These are phyloP conservation scores for Calycina herbarum DNA, from an alignment of 2,329 filamentous ascomycete species.

Conservation along the genomic window DNA sequence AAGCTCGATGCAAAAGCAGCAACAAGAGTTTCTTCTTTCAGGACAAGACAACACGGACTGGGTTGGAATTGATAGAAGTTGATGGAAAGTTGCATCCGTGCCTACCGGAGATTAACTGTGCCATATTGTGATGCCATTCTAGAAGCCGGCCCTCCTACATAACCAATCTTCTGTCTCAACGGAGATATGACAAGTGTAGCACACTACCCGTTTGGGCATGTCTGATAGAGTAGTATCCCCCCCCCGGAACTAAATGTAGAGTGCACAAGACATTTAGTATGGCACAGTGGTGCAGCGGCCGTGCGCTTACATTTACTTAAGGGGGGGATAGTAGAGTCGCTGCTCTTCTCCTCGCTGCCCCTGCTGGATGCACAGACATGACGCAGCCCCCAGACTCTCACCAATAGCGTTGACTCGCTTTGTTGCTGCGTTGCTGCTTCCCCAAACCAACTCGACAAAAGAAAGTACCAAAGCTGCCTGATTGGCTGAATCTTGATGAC, in stretches of 20 bases:
- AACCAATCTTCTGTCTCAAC: background rate
- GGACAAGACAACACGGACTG: too few species aligned
- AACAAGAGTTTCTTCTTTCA: background rate
- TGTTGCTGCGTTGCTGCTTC: background rate
- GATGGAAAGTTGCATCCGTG: background rate
- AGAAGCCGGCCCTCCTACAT: background rate
- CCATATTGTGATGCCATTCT: background rate
- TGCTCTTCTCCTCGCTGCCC: background rate
- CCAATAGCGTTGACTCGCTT: conserved; percentile 3
- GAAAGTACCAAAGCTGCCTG: background rate
- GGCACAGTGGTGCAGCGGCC: too few species aligned
- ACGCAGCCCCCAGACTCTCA: conserved; percentile 6
- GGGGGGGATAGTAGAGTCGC: background rate
- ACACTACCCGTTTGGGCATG: background rate
- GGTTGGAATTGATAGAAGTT: background rate
- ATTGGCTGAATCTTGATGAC: conserved; percentile 5
- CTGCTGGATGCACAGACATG: background rate
- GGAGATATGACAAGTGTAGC: background rate
- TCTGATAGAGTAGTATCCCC: background rate
- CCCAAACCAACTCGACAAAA: conserved; percentile 1
- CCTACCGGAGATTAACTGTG: background rate
- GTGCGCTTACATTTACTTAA: too few species aligned
- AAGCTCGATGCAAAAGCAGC: background rate
- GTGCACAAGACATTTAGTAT: too few species aligned
- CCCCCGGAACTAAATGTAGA: too few species aligned